A percentile compares a stretch with the other conserved stretches of the same genome.
Conservation (phyloP, 306 rosid genomes). For the Malus fusca region DNA sequence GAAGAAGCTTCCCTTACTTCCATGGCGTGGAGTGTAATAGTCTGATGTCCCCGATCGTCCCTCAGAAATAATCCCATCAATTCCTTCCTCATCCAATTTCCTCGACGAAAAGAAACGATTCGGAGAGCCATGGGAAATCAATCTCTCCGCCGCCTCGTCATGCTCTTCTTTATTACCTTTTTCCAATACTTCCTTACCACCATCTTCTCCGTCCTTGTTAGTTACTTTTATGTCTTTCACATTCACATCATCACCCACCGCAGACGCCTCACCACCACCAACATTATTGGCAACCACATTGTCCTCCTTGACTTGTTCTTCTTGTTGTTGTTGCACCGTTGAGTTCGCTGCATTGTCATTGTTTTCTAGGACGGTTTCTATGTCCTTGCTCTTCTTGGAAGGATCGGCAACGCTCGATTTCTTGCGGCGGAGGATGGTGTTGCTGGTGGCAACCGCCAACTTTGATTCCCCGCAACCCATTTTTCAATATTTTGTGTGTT, state of each 20-base stretch:
- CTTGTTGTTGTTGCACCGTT: neutral
- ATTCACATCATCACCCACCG: constrained; percentile 2
- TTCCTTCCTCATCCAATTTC: constrained; percentile 20
- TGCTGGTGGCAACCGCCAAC: constrained; percentile 50
- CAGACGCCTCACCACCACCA: neutral
- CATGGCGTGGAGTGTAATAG: constrained; percentile 23
- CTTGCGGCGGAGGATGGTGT: constrained; percentile 44
- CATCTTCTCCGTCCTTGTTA: constrained; percentile 6
- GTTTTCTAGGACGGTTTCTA: constrained; percentile 9
- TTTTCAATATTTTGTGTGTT: neutral
- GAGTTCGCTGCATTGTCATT: neutral
- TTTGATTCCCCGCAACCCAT: constrained; percentile 93
- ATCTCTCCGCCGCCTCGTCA: constrained; percentile 3
- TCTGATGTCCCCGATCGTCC: constrained; percentile 29
- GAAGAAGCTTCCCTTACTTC: constrained; percentile 10
- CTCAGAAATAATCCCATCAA: constrained; percentile 19
- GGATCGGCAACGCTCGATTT: constrained; percentile 18
- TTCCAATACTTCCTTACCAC: neutral
- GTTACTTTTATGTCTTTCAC: constrained; percentile 13
- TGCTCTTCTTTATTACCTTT: constrained; percentile 8
- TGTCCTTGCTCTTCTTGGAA: constrained; percentile 19
- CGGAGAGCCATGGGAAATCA: constrained; percentile 20
- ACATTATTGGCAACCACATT: neutral
- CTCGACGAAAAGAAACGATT: constrained; percentile 18
- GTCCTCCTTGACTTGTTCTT: neutral